Conservation (phyloP, 306 rosid genomes). For the Vicia sativa region DNA sequence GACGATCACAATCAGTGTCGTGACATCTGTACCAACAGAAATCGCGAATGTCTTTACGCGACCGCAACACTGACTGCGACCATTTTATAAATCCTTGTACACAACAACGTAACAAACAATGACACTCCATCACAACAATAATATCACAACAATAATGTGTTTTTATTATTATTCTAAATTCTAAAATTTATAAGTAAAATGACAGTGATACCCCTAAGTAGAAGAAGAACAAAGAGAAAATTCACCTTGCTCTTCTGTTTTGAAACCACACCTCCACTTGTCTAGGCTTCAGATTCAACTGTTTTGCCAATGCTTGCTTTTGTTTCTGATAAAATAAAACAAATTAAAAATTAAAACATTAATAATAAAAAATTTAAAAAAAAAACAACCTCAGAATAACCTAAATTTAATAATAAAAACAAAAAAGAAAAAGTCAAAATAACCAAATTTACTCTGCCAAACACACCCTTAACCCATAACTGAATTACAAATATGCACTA, state of each 20-base stretch:
- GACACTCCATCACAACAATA: conserved; percentile 26
- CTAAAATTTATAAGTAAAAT: background rate
- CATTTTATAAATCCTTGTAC: too few relatives aligned
- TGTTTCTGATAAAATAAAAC: conserved; percentile 58
- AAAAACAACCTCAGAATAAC: conserved; percentile 17
- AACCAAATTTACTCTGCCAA: background rate
- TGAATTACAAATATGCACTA: background rate
- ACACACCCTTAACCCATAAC: too few relatives aligned
- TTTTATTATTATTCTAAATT: background rate
- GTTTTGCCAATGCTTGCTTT: conserved; percentile 87
- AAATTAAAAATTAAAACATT: background rate
- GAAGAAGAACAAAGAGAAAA: background rate
- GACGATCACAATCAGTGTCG: too few relatives aligned
- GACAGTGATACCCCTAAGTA: conserved; percentile 33
- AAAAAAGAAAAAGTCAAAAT: conserved; percentile 1
- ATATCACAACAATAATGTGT: conserved; percentile 12
- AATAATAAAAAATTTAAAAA: background rate
- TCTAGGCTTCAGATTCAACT: conserved; percentile 77
- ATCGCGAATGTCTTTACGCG: too few relatives aligned
- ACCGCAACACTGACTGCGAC: too few relatives aligned
- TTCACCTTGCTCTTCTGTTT: conserved; percentile 93
- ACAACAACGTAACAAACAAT: conserved; percentile 14
- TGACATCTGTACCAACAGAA: too few relatives aligned
- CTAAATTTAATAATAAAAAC: background rate
- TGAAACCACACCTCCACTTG: conserved; percentile 99